phyloP scores from a whole-genome alignment of 2,329 filamentous ascomycete genomes.

The Pseudogymnoascus sp. region DNA sequence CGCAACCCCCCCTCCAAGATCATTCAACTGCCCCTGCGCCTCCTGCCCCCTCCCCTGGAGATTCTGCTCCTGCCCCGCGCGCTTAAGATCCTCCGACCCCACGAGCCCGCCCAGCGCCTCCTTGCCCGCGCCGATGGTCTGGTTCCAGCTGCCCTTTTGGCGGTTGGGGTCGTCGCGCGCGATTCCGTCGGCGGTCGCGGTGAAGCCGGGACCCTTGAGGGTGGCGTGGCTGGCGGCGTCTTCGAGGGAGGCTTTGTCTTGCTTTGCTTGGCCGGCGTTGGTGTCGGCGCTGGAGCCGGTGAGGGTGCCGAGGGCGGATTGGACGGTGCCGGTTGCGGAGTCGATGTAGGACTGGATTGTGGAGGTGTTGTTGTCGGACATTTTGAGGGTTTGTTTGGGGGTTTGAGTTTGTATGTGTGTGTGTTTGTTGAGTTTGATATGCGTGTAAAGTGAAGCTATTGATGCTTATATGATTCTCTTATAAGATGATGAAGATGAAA shows the following conservation, averaged over 20 bases:
- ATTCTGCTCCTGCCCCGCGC: constrained; percentile 70
- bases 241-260: constrained; percentile 59
- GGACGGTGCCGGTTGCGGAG: constrained; percentile 63
- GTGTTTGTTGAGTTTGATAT: constrained; percentile 6
- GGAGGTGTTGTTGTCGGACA: constrained; percentile 52
- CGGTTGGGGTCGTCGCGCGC: constrained; percentile 68
- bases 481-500: background rate
- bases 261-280: constrained; percentile 37
- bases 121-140: constrained; percentile 81
- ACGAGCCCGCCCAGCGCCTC: constrained; percentile 69
- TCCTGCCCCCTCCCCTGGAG: constrained; percentile 72
- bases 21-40: constrained; percentile 71
- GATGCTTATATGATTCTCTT: constrained; percentile 4
- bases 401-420: constrained; percentile 8
- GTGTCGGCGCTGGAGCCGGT: constrained; percentile 62
- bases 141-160: constrained; percentile 69
- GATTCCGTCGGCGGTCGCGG: constrained; percentile 61
- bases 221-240: constrained; percentile 69
- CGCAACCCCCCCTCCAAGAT: constrained; percentile 60
- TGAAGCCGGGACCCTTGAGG: constrained; percentile 65
- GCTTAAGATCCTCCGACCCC: constrained; percentile 69
- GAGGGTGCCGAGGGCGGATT: constrained; percentile 63
- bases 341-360: constrained; percentile 74
- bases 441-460: constrained; percentile 9
- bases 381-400: constrained; percentile 26